phyloP scores from a whole-genome alignment of 2,329 filamentous ascomycete species.

The Cordyceps cicadae region DNA sequence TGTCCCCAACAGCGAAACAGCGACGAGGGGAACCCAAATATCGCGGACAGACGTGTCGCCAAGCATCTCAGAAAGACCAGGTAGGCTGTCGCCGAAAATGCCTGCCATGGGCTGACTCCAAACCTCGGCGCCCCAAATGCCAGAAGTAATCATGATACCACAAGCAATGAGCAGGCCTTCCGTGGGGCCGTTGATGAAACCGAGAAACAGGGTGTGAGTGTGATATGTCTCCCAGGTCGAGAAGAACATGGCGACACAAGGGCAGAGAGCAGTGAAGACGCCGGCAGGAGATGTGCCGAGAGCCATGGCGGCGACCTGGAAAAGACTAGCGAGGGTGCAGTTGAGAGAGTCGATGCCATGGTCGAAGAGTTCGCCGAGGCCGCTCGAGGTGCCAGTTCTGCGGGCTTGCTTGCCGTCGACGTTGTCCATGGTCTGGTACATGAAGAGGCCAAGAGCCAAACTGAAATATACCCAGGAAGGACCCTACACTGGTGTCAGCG shows the following conservation, averaged over 20 bases:
- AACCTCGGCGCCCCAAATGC: constrained; percentile 78
- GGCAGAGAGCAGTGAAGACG: constrained; percentile 83
- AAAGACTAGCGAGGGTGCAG: constrained; percentile 84
- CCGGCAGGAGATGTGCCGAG: constrained; percentile 76
- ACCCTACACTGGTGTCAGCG: constrained; percentile 40
- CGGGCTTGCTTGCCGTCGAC: constrained; percentile 96
- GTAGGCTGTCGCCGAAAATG: constrained; percentile 49
- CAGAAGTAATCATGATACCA: constrained; percentile 75
- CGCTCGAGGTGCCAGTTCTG: constrained; percentile 88
- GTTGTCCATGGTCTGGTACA: constrained; percentile 99
- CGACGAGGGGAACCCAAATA: constrained; percentile 71
- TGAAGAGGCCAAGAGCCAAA: constrained; percentile 92
- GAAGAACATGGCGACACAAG: constrained; percentile 97
- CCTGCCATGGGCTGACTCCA: constrained; percentile 71
- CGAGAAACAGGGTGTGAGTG: constrained; percentile 92
- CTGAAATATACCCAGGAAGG: constrained; percentile 92
- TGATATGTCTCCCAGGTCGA: constrained; percentile 99
- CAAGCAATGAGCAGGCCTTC: constrained; percentile 90
- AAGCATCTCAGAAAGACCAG: constrained; percentile 49
- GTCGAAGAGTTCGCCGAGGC: constrained; percentile 92
- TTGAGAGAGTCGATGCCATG: constrained; percentile 98
- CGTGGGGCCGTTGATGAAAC: constrained; percentile 93
- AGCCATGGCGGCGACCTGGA: constrained; percentile 89
- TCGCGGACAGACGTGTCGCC: constrained; percentile 72
- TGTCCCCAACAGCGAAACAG: constrained; percentile 55